A percentile compares a stretch with the other conserved stretches of the same genome.
These are phyloP conservation scores for Orobanche coerulescens DNA, from an alignment of 257 asterid genomes.

Conservation along the genomic window DNA sequence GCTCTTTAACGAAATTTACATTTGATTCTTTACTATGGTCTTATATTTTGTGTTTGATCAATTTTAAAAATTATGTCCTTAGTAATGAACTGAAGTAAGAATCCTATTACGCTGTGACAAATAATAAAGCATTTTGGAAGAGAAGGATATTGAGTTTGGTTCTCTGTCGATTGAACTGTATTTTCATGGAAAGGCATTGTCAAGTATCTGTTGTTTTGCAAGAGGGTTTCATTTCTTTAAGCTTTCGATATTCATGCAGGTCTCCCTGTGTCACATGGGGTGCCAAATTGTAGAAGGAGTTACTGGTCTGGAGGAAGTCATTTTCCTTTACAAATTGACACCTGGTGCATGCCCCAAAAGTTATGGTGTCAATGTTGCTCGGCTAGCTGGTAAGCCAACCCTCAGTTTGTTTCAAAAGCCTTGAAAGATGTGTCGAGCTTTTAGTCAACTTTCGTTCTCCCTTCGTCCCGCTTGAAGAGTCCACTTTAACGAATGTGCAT, in stretches of 20 bases:
- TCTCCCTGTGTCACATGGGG: slow-evolving; percentile 85
- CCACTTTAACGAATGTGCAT: too few species aligned
- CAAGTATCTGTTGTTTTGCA: not conserved
- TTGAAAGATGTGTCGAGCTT: not conserved
- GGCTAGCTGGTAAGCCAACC: slow-evolving; percentile 64
- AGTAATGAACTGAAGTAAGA: not conserved
- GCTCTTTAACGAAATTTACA: not conserved
- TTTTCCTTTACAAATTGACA: slow-evolving; percentile 80
- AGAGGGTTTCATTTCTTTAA: slow-evolving; percentile 1
- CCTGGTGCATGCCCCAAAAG: slow-evolving; percentile 95
- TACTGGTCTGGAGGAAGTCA: slow-evolving; percentile 72
- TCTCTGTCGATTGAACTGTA: too few species aligned
- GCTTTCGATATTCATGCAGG: slow-evolving; percentile 32
- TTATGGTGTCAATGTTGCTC: slow-evolving; percentile 94
- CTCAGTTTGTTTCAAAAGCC: not conserved
- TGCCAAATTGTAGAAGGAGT: slow-evolving; percentile 76
- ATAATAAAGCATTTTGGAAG: too few species aligned
- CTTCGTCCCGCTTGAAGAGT: too few species aligned
- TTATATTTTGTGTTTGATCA: not conserved
- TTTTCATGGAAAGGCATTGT: too few species aligned
- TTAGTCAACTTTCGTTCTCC: too few species aligned
- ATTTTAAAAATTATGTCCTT: too few species aligned
- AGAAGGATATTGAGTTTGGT: too few species aligned
- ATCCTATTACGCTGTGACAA: too few species aligned
- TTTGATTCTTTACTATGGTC: not conserved